Base-by-base conservation (phyloP, 2,329 filamentous ascomycete species). In the Apiospora arundinis region DNA sequence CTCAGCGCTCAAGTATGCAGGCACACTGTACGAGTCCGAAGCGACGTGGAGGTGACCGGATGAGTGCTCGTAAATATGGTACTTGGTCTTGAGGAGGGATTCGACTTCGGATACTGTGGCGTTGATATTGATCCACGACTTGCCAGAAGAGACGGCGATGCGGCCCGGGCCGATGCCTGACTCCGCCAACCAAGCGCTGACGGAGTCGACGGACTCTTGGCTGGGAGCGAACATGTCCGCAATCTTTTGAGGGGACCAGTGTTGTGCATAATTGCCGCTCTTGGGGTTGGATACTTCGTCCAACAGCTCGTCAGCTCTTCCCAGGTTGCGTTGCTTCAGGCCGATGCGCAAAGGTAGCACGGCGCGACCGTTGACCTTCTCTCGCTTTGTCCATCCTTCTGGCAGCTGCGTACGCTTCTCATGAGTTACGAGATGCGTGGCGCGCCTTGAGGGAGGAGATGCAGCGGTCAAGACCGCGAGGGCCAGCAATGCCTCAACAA, bases 1-100 rank as follows among this genome's bases (percentile, higher is more conserved):
- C 37, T 80, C 72, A 63, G 45, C 45, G 32, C 67, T 45, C 4
- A 83, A 69, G 40, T 71, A 60, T 4, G 40, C 28, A 18, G 70
- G 70, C 25, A 71, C 37, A 23, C 42, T 63, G 49, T 71, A 71
- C 65, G 37, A 18, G 42, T 42, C 65, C 7, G 40, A 67, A 6
- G 65, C 70, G 40, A 71, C 44, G 21, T 52, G 25, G n/a, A 71
- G n/a, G 7, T 37, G 52, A 21, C 70, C 70, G 73, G 79, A 73
- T 4, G 56, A n/a, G 25, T 67, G 67, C 25, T 71, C 70, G 32
- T 70, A 72, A 28, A 42, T 42, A 23, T 70, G 40, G 63, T 72
- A 72, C 16, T 72, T 32, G 32, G 71, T 69, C 46, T 44, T n/a
- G 28, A 72, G 40, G 9, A 72, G 71, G 16, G 42, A 45, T 66